A percentile compares a stretch with the other conserved stretches of the same genome.
Conservation (phyloP, 2,329 filamentous ascomycete genomes). For the Beauveria rudraprayagi region DNA sequence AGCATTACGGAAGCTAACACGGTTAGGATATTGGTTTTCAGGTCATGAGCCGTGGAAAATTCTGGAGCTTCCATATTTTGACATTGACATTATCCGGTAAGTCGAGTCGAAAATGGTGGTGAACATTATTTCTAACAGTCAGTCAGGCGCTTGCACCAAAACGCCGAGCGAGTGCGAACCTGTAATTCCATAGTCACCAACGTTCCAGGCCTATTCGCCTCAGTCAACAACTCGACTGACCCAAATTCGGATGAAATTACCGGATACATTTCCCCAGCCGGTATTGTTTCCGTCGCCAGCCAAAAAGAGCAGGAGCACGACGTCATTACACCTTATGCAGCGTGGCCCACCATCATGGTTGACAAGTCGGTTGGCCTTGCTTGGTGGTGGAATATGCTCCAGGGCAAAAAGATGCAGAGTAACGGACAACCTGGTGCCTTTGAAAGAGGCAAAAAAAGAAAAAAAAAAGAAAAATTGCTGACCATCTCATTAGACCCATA, state of each 20-base stretch:
- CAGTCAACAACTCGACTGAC: constrained; percentile 34
- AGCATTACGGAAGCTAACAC: not conserved
- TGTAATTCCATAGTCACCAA: constrained; percentile 32
- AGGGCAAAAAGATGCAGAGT: constrained; percentile 37
- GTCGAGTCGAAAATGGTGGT: not conserved
- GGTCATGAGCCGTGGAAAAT: constrained; percentile 35
- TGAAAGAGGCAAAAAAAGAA: too few species aligned
- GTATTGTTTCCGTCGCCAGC: constrained; percentile 31
- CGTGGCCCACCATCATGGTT: constrained; percentile 30
- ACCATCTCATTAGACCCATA: constrained; percentile 23
- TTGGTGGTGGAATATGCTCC: constrained; percentile 35
- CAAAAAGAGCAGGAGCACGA: constrained; percentile 32
- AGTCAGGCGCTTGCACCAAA: constrained; percentile 28
- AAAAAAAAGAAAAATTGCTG: not conserved
- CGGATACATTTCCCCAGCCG: constrained; percentile 33
- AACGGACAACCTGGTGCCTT: constrained; percentile 7
- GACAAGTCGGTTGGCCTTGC: constrained; percentile 30
- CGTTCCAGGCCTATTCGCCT: constrained; percentile 32
- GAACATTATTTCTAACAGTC: not conserved
- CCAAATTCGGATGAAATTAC: constrained; percentile 27
- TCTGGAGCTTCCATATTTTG: constrained; percentile 34
- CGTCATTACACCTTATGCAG: constrained; percentile 33
- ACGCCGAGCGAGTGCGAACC: constrained; percentile 32
- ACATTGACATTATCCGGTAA: constrained; percentile 30
- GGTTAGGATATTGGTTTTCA: constrained; percentile 31